Percentiles rank a stretch among this genome's conserved stretches.
Evolutionary conservation across 352 stramenopile species (phyloP).

Genomic region (Globisporangium rhizosaccharum): DNA sequence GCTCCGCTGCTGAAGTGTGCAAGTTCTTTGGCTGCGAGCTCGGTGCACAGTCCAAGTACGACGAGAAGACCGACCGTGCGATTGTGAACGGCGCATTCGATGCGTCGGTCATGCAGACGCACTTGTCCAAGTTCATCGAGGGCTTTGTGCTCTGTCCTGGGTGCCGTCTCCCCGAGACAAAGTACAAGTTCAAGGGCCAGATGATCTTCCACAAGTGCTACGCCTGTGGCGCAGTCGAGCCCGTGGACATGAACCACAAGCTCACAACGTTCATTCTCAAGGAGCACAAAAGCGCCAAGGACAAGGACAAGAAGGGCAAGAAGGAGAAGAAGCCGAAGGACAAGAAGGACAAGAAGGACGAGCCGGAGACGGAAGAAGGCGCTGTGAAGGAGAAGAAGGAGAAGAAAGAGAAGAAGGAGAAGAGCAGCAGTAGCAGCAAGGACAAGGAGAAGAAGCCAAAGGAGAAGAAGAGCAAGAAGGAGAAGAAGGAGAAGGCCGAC

Average conservation of each 20-base stretch:
- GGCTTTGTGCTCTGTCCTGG: slow-evolving; percentile 97
- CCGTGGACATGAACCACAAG: slow-evolving; percentile 98
- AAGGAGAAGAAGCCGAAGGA: slow-evolving; percentile 82
- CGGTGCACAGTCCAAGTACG: slow-evolving; percentile 97
- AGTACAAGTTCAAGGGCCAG: slow-evolving; percentile 98
- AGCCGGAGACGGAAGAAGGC: slow-evolving; percentile 60
- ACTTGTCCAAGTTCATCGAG: slow-evolving; percentile 98
- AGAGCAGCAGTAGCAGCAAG: slow-evolving; percentile 52
- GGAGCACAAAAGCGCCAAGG: slow-evolving; percentile 92
- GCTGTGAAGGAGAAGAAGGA: slow-evolving; percentile 54
- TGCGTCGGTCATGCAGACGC: slow-evolving; percentile 90
- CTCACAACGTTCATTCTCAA: slow-evolving; percentile 97
- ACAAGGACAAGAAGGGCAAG: slow-evolving; percentile 78
- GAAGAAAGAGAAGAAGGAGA: slow-evolving; percentile 73
- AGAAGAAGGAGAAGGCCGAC: slow-evolving; percentile 49
- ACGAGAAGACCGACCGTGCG: slow-evolving; percentile 92
- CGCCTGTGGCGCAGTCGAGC: slow-evolving; percentile 95
- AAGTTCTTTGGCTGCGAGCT: slow-evolving; percentile 99
- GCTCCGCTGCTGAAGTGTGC: slow-evolving; percentile 94
- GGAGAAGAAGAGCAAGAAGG: slow-evolving; percentile 74
- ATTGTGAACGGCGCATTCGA: slow-evolving; percentile 97
- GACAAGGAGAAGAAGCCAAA: slow-evolving; percentile 80
- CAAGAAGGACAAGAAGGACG: slow-evolving; percentile 67
- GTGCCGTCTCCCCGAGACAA: slow-evolving; percentile 97
- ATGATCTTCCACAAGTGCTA: slow-evolving; percentile 98